Percentiles rank a stretch among this genome's conserved stretches.
Conservation (phyloP, 441 rosid species). For the Bocquillonia castaneifolia region DNA sequence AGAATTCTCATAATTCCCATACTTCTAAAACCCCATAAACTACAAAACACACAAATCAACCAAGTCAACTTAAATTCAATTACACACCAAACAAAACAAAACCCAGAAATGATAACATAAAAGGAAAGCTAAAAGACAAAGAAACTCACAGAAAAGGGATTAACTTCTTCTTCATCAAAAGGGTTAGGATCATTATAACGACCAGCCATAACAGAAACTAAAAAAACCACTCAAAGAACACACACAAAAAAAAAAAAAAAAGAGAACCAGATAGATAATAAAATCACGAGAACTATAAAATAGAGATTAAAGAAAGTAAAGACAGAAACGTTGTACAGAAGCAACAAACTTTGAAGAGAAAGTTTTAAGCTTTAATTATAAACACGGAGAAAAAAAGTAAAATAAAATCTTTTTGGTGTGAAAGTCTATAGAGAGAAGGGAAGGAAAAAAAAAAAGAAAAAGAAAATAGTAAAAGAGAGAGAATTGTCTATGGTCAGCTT, state of each 20-base stretch:
- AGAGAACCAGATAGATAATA: no score
- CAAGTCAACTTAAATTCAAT: constrained; percentile 1
- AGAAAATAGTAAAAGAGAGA: not conserved
- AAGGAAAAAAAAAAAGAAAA: not conserved
- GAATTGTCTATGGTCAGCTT: constrained; percentile 25
- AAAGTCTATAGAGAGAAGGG: constrained; percentile 11
- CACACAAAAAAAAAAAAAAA: not conserved
- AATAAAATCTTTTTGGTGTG: not conserved
- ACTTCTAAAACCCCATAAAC: constrained; percentile 1
- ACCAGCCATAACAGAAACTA: constrained; percentile 50
- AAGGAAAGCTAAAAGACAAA: constrained; percentile 1
- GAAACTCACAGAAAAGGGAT: constrained; percentile 76
- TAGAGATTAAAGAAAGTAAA: no score
- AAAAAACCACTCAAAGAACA: not conserved
- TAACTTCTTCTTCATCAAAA: constrained; percentile 69
- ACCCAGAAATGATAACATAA: not conserved
- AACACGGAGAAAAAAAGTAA: no score
- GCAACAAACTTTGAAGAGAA: constrained; percentile 12
- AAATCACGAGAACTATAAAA: no score
- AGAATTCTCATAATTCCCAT: not conserved
- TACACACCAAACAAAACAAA: not conserved
- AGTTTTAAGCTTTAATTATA: no score
- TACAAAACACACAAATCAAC: not conserved
- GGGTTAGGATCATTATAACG: constrained; percentile 70
- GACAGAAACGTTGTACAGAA: not conserved